A percentile compares a stretch with the other conserved stretches of the same genome.
phyloP scores from a whole-genome alignment of 345 rosid genomes.

The Draba incana region DNA sequence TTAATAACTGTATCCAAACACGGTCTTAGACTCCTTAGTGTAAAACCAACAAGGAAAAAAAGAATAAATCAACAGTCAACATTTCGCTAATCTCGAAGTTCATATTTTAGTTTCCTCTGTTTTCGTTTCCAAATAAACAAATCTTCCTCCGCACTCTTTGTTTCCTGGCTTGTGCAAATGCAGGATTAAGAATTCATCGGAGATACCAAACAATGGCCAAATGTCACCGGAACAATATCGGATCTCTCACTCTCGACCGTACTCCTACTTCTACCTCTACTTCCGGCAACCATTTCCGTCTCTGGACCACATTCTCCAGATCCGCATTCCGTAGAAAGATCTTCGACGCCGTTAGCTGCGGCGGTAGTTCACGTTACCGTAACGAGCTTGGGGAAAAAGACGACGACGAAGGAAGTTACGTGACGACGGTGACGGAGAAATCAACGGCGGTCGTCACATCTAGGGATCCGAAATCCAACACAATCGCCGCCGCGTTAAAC shows the following conservation, averaged over 20 bases:
- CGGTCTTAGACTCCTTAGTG: background rate
- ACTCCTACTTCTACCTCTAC: slow-evolving; percentile 43
- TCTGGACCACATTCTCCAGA: slow-evolving; percentile 65
- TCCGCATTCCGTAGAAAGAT: slow-evolving; percentile 71
- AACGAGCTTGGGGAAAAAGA: slow-evolving; percentile 44
- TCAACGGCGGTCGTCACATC: slow-evolving; percentile 30
- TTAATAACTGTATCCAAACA: slow-evolving; percentile 36
- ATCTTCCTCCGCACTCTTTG: slow-evolving; percentile 19
- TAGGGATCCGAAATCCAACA: slow-evolving; percentile 33
- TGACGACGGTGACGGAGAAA: slow-evolving; percentile 41
- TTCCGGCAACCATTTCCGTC: slow-evolving; percentile 49
- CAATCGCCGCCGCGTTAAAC: slow-evolving; percentile 41
- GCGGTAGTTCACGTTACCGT: slow-evolving; percentile 64
- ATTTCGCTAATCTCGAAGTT: slow-evolving; percentile 30
- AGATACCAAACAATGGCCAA: slow-evolving; percentile 57
- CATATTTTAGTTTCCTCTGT: slow-evolving; percentile 28
- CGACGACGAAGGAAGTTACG: slow-evolving; percentile 36
- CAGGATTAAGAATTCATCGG: slow-evolving; percentile 28
- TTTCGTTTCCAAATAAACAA: slow-evolving; percentile 37
- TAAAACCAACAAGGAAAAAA: slow-evolving; percentile 2
- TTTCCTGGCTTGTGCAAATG: slow-evolving; percentile 9
- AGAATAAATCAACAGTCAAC: slow-evolving; percentile 39
- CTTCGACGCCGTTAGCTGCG: slow-evolving; percentile 78
- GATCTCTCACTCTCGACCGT: slow-evolving; percentile 68
- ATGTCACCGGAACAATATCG: slow-evolving; percentile 70